phyloP scores from a whole-genome alignment of 2,329 filamentous ascomycete species.

The Calycina herbarum region DNA sequence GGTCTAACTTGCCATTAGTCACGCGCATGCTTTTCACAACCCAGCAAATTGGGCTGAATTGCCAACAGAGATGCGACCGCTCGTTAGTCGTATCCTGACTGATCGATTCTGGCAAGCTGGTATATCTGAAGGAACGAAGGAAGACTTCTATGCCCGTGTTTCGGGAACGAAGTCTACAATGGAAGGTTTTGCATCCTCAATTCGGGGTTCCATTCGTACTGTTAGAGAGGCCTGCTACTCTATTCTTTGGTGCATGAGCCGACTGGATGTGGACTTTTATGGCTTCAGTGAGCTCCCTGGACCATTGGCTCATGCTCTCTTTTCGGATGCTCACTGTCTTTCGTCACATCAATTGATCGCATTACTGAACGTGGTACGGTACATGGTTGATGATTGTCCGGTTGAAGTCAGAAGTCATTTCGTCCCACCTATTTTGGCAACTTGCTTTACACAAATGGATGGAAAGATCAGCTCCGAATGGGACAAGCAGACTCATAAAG shows the following conservation, averaged over 20 bases:
- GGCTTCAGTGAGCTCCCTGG: constrained; percentile 81
- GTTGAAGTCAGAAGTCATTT: constrained; percentile 75
- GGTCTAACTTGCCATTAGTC: constrained; percentile 50
- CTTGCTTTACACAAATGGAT: constrained; percentile 84
- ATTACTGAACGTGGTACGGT: constrained; percentile 83
- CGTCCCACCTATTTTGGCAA: constrained; percentile 77
- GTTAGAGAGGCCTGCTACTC: constrained; percentile 93
- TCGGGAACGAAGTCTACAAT: constrained; percentile 84
- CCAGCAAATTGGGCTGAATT: constrained; percentile 78
- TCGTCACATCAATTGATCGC: constrained; percentile 93
- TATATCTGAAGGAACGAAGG: constrained; percentile 91
- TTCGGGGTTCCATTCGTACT: constrained; percentile 83
- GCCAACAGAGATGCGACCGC: constrained; percentile 70
- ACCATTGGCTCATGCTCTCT: constrained; percentile 80
- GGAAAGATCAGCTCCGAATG: constrained; percentile 85
- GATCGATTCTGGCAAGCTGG: constrained; percentile 98
- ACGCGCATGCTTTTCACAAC: constrained; percentile 91
- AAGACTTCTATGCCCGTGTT: constrained; percentile 93
- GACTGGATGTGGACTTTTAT: constrained; percentile 85
- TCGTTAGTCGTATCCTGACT: constrained; percentile 81
- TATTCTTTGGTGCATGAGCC: constrained; percentile 90
- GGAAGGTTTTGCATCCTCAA: constrained; percentile 91
- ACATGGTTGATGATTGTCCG: constrained; percentile 90
- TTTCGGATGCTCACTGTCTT: constrained; percentile 76
- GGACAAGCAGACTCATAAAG: constrained; percentile 69